Evolutionary conservation across 1,284 basidiomycete species (phyloP), one percentile per base, ranked within the genome.

Genomic region (Sphaerobolus stellatus): DNA sequence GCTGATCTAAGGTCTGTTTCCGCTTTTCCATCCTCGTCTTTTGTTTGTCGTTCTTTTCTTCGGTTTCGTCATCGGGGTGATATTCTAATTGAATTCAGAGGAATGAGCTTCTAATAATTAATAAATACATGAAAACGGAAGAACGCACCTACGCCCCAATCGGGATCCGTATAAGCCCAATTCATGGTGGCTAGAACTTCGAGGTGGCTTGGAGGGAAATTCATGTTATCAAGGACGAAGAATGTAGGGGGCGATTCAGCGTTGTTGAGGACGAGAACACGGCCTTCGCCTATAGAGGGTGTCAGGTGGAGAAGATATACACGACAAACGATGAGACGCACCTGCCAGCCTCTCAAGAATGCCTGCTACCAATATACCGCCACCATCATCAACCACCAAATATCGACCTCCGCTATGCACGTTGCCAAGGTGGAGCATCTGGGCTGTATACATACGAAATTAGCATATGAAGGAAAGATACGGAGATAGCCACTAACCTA

Each of bases 171-270:
- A n/a, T 90, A 90, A 31, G 91, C 89, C 95, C 95, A 98, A 66
- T 96, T 95, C 27, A 98, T 72, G 8, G 85, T 86, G 11, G 81
- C 79, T 54, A 94, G 72, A 33, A 86, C 76, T 0, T 76, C 74
- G 29, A 84, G 65, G 24, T 79, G 70, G 52, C 84, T 76, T 56
- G 83, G 76, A 25, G 83, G 77, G 64, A 95, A 92, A 69, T 98
- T 98, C 90, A 97, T 93, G 52, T 87, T 78, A 2, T 80, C 77
- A 66, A 96, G 71, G 20, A 95, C 81, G 34, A 93, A 92, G 68
- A 94, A 94, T 33, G 93, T 88, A 9, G 97, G 96, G 5, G 96
- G 94, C 3, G 90, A 93, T 65, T 98, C 96, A 30, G 88, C 83
- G 61, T 97, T 93, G 64, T 89, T 93, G 64, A 99, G 86, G 2